These are phyloP conservation scores for Saccharum officinarum DNA, from an alignment of 176 grass and related monocot species.

Conservation along the genomic window DNA sequence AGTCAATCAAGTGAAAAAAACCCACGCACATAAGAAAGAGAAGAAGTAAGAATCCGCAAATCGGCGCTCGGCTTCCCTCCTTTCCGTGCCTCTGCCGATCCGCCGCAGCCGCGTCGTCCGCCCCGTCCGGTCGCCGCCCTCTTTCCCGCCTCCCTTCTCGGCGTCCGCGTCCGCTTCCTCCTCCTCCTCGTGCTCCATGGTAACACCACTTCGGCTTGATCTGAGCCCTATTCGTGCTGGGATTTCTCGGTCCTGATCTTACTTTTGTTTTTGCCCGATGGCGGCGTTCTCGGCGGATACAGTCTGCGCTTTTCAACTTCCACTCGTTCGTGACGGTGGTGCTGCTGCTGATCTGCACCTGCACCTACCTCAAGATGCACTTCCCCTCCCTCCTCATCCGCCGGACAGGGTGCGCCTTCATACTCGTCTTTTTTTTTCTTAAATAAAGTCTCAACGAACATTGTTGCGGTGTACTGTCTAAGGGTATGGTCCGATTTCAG, in stretches of 20 bases:
- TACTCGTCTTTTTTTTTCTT: not conserved
- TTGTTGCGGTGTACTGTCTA: not conserved
- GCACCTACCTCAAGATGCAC: conserved; percentile 87
- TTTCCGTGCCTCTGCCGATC: not conserved
- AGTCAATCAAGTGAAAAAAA: not conserved
- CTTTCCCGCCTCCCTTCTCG: too few relatives aligned
- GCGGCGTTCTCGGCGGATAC: not conserved
- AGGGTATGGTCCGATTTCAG: not conserved
- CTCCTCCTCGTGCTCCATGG: not conserved
- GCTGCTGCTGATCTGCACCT: conserved; percentile 81
- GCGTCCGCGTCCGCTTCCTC: not conserved
- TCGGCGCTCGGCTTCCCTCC: not conserved
- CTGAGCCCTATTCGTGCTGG: not conserved
- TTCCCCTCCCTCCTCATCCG: conserved; percentile 73
- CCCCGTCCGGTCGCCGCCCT: not conserved
- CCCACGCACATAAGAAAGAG: not conserved
- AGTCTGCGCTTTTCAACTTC: conserved; percentile 94
- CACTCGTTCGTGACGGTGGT: conserved; percentile 82
- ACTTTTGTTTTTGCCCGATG: not conserved
- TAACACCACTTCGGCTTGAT: not conserved
- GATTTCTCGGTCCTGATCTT: not conserved
- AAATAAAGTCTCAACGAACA: not conserved
- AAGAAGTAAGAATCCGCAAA: not conserved
- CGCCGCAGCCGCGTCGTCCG: not conserved
- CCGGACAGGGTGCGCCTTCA: conserved; percentile 56